Percentiles rank a stretch among this genome's conserved stretches.
phyloP scores from a whole-genome alignment of 352 stramenopile genomes.

The Globisporangium alternatum region DNA sequence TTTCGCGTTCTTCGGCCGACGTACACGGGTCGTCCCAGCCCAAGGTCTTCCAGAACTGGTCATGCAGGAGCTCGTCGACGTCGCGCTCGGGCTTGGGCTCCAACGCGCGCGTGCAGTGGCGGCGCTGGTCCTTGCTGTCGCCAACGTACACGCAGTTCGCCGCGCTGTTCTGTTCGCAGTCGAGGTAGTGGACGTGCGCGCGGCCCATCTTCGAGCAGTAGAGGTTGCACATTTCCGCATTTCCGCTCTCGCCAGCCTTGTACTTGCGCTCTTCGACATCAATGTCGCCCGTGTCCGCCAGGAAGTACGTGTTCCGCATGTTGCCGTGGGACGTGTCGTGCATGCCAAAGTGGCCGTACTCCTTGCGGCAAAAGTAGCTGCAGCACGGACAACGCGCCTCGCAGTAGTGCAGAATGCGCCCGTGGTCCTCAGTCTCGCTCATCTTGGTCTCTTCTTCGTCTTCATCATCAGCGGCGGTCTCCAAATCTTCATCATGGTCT shows the following conservation, averaged over 20 bases:
- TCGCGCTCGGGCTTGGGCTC: conserved; percentile 51
- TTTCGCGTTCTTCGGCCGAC: conserved; percentile 46
- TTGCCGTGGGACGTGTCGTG: conserved; percentile 77
- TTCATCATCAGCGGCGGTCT: neutral
- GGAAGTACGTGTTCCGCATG: conserved; percentile 77
- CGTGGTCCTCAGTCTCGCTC: neutral
- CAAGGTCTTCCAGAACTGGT: conserved; percentile 73
- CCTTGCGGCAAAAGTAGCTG: conserved; percentile 75
- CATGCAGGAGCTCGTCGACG: conserved; percentile 70
- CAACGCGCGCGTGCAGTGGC: conserved; percentile 55
- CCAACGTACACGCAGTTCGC: conserved; percentile 50
- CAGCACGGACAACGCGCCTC: conserved; percentile 67
- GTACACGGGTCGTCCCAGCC: conserved; percentile 73
- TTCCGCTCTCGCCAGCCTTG: conserved; percentile 52
- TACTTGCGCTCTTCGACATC: conserved; percentile 78
- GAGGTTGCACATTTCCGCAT: conserved; percentile 79
- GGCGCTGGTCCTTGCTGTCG: conserved; percentile 44
- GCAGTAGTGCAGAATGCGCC: conserved; percentile 56
- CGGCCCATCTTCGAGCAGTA: conserved; percentile 81
- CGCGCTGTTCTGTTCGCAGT: conserved; percentile 43
- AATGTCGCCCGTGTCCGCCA: conserved; percentile 52
- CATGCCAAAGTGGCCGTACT: conserved; percentile 40
- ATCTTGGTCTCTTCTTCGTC: conserved; percentile 12
- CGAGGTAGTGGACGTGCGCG: conserved; percentile 70
- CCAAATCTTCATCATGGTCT: conserved; percentile 9